Evolutionary conservation across 805 yeast genomes (phyloP), one percentile per base, ranked within the genome.

Genomic region (Lipomyces yamanashiensis): DNA sequence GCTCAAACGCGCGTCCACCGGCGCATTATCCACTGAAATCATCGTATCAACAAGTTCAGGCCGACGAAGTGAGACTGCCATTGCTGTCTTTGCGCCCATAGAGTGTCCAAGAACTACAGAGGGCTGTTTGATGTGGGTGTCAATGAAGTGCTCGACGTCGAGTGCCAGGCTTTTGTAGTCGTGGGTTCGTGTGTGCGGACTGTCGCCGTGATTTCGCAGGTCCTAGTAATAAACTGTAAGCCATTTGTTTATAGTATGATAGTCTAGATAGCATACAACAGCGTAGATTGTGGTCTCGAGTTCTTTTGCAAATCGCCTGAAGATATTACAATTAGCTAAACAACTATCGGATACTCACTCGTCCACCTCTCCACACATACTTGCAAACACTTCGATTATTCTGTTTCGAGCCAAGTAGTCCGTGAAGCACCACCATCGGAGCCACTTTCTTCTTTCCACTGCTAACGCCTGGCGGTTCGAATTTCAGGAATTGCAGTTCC

Each of bases 141-240:
- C 71, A 10, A 92, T 82, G 72, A 92, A 93, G 19, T 76, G 71
- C 68, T 87, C 91, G n/a, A 93, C 91, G 74, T 93, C 99, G 0
- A 89, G 87, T 0, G 97, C 88, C 78, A 93, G 79, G 1, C 92
- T 79, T 0, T 89, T 87, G 74, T 92, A 92, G 72, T 89, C 92
- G 71, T 89, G 90, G 37, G 88, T 77, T 0, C 75, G 72, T n/a
- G 71, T 73, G 70, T 89, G 96, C 0, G 97, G 97, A 1, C 97
- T 89, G n/a, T 82, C 85, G 1, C 99, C 99, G 74, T 92, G 97
- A 75, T 95, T 92, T 65, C 99, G 80, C 63, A 92, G 79, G 74
- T 93, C 98, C 17, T 69, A 34, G 12, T 4, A 9, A 15, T 34
- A 33, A 17, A 7, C 12, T 21, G 7, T 10, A 17, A 21, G 36